Conservation (phyloP, 139 green algal genomes). For the Astrephomene gubernaculifera region DNA sequence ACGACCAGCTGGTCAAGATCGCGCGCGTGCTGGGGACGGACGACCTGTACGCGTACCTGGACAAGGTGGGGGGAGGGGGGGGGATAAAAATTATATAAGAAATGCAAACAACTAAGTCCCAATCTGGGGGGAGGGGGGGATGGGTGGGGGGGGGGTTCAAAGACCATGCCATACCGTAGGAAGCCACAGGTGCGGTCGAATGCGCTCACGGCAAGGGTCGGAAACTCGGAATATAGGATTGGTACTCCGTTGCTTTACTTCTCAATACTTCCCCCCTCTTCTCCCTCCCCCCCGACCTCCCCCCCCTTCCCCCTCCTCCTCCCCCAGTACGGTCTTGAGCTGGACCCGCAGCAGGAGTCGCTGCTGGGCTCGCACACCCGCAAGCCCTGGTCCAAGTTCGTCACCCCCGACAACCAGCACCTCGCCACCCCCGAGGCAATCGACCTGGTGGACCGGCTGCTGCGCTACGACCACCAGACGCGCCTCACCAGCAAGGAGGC, state of each 20-base stretch:
- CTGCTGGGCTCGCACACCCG: conserved; percentile 85
- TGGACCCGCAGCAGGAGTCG: conserved; percentile 95
- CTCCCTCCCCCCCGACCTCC: not conserved
- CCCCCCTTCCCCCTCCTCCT: not conserved
- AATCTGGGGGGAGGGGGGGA: too few relatives aligned
- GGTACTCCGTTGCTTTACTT: too few relatives aligned
- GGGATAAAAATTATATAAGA: too few relatives aligned
- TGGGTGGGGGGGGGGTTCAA: too few relatives aligned
- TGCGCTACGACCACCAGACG: conserved; percentile 77
- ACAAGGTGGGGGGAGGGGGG: conserved; percentile 59
- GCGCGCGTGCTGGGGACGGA: conserved; percentile 96
- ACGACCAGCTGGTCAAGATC: conserved; percentile 99
- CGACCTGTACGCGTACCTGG: conserved; percentile 88
- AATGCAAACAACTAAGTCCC: too few relatives aligned
- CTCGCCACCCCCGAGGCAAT: conserved; percentile 93
- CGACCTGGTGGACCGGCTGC: conserved; percentile 96
- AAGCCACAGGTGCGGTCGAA: too few relatives aligned
- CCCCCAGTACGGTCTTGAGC: conserved; percentile 90
- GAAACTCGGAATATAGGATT: too few relatives aligned
- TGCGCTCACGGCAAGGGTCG: too few relatives aligned
- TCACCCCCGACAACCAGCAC: conserved; percentile 95
- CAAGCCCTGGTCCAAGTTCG: conserved; percentile 97
- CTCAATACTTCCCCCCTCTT: too few relatives aligned
- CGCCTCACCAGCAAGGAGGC: conserved; percentile 92
- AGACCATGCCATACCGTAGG: too few relatives aligned